phyloP scores from a whole-genome alignment of 2,329 filamentous ascomycete species.

The Aspergillus eucalypticola region DNA sequence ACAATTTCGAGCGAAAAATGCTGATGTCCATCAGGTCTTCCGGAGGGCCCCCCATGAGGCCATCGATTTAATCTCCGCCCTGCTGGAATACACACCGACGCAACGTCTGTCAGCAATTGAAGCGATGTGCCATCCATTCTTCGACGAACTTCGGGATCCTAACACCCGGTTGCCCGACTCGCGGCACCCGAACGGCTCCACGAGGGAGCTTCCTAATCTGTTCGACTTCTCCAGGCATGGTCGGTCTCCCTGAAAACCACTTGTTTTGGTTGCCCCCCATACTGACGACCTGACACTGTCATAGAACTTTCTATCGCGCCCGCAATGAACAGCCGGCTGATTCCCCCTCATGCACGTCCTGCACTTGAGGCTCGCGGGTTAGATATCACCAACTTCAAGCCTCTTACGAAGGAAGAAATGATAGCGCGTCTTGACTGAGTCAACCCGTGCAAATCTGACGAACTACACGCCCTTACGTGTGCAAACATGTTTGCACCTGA shows the following conservation, averaged over 20 bases:
- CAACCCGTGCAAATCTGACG: slow-evolving; percentile 35
- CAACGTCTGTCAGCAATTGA: slow-evolving; percentile 91
- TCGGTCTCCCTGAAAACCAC: slow-evolving; percentile 51
- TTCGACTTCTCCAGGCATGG: slow-evolving; percentile 95
- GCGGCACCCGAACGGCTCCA: slow-evolving; percentile 76
- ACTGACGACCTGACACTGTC: slow-evolving; percentile 19
- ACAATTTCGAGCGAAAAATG: slow-evolving; percentile 2
- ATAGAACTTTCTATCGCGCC: slow-evolving; percentile 95
- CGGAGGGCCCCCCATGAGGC: slow-evolving; percentile 90
- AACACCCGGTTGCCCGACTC: slow-evolving; percentile 90
- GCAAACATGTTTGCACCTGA: slow-evolving; percentile 33
- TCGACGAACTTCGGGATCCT: slow-evolving; percentile 94
- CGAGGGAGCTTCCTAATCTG: slow-evolving; percentile 79
- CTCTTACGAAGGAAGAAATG: slow-evolving; percentile 92
- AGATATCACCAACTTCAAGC: slow-evolving; percentile 91
- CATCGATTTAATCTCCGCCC: slow-evolving; percentile 88
- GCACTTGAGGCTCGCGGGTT: slow-evolving; percentile 74
- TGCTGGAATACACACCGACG: slow-evolving; percentile 96
- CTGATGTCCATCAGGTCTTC: slow-evolving; percentile 67
- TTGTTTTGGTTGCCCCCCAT: background rate
- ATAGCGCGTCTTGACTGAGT: slow-evolving; percentile 93
- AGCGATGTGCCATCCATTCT: slow-evolving; percentile 98
- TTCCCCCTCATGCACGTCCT: slow-evolving; percentile 78
- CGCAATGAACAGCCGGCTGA: slow-evolving; percentile 80
- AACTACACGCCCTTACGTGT: slow-evolving; percentile 41